Evolutionary conservation across 2,329 filamentous ascomycete genomes (phyloP).

Genomic region (Fusarium sublunatum): DNA sequence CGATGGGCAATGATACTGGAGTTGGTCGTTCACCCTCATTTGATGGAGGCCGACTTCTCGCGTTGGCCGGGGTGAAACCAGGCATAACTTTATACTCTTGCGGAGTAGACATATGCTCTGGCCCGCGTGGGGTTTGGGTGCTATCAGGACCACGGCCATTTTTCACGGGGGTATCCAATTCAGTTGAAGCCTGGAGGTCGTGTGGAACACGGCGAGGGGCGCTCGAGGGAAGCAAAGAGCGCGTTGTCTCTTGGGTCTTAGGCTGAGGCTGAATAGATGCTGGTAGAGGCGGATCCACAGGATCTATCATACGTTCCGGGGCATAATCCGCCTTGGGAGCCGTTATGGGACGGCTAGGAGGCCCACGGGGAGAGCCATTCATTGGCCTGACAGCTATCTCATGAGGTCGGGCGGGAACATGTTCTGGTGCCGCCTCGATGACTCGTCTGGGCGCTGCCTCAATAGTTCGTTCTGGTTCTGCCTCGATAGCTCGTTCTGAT

Average conservation of each 20-base stretch:
- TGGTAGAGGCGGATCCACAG: slow-evolving; percentile 20
- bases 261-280: slow-evolving; percentile 16
- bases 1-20: slow-evolving; percentile 43
- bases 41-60: slow-evolving; percentile 45
- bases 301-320: slow-evolving; percentile 36
- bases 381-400: slow-evolving; percentile 10
- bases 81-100: slow-evolving; percentile 43
- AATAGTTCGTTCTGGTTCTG: no score
- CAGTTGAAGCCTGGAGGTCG: slow-evolving; percentile 40
- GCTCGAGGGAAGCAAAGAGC: slow-evolving; percentile 28
- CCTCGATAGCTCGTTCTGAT: no score
- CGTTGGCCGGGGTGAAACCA: slow-evolving; percentile 50
- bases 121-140: slow-evolving; percentile 33
- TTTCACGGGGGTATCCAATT: slow-evolving; percentile 34
- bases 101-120: slow-evolving; percentile 44
- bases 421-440: slow-evolving; percentile 8
- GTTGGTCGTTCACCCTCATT: slow-evolving; percentile 45
- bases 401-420: slow-evolving; percentile 4
- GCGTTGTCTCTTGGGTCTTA: slow-evolving; percentile 19
- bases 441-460: slow-evolving; percentile 3
- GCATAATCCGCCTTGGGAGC: slow-evolving; percentile 28
- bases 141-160: slow-evolving; percentile 23
- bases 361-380: slow-evolving; percentile 2
- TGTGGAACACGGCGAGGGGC: slow-evolving; percentile 21
- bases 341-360: slow-evolving; percentile 14